A percentile compares a stretch with the other conserved stretches of the same genome.
These are phyloP conservation scores for Starmera dryadoides DNA, from an alignment of 805 yeast genomes.

Conservation along the genomic window DNA sequence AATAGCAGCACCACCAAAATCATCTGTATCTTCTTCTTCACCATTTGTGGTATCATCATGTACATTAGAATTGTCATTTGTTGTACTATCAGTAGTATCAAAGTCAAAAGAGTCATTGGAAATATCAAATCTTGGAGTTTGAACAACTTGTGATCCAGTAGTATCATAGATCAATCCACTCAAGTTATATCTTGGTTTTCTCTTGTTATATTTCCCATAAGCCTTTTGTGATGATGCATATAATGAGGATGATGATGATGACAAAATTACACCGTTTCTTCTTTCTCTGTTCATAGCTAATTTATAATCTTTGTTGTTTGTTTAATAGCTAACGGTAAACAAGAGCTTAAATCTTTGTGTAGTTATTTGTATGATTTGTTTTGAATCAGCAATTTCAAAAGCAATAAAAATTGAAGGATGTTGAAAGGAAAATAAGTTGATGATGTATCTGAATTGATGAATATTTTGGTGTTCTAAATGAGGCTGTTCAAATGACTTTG, in stretches of 20 bases:
- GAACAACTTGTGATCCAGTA: constrained; percentile 1
- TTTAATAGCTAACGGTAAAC: too few species aligned
- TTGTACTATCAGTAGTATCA: constrained; percentile 16
- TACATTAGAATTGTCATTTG: neutral
- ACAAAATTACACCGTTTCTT: constrained; percentile 18
- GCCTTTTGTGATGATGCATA: constrained; percentile 8
- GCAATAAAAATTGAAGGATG: too few species aligned
- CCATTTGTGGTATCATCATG: neutral
- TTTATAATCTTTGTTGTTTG: too few species aligned
- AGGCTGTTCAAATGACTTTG: too few species aligned
- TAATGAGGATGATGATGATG: constrained; percentile 1
- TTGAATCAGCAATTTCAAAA: too few species aligned
- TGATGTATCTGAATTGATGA: too few species aligned
- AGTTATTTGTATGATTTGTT: too few species aligned
- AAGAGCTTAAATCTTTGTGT: too few species aligned
- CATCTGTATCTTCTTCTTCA: constrained; percentile 7
- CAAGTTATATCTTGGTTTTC: constrained; percentile 16
- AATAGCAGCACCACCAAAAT: constrained; percentile 13
- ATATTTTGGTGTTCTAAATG: too few species aligned
- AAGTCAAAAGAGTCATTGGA: constrained; percentile 18
- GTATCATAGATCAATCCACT: constrained; percentile 16
- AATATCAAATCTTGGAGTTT: constrained; percentile 12
- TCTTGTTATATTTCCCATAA: constrained; percentile 17
- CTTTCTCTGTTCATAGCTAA: constrained; percentile 13
- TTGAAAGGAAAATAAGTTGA: too few species aligned